Base-by-base conservation (phyloP, 2,329 filamentous ascomycete species). In the Fusarium sp. region DNA sequence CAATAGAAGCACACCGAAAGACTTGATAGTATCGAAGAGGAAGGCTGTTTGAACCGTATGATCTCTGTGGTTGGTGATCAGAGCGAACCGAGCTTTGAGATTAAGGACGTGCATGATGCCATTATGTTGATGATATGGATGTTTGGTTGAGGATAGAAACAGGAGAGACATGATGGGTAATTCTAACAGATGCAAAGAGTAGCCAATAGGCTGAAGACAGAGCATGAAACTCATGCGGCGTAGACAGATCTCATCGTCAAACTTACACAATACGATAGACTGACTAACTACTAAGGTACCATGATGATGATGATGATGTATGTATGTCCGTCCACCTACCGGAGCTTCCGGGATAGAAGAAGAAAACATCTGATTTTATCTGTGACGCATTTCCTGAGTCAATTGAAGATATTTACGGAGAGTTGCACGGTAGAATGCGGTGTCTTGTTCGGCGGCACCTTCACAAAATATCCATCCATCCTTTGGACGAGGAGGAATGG, bases 391-490 rank as follows among this genome's bases (percentile, higher is more conserved):
- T 25, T 24, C 22, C 24, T 29, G 38, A 18, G 30, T 12, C 29
- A 20, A 50, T 49, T 32, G 15, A 49, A 43, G 20, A 25, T n/a
- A 63, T 63, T 63, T 47, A 53, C 63, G 63, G 63, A 66, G 63
- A 66, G 61, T 66, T 66, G 42, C 43, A 67, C 55, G 63, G 62
- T 66, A 66, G 56, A 62, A 56, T 59, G 42, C 66, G 66, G 66
- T 68, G 66, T 47, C 53, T 58, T 63, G 25, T 70, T 63, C 66
- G 66, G 66, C 66, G 66, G 45, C 66, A 70, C 61, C 53, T 66
- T 42, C n/a, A 55, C n/a, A 43, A 65, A 50, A 47, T 57, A 51
- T 32, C 25, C 25, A 40, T 40, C 32, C 32, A 27, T 52, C 32
- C 22, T 40, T 42, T 52, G 12, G 27, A 51, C 38, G 32, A 29